Conservation (phyloP, 148 eudicot genomes). For the Polygonum maritimum region DNA sequence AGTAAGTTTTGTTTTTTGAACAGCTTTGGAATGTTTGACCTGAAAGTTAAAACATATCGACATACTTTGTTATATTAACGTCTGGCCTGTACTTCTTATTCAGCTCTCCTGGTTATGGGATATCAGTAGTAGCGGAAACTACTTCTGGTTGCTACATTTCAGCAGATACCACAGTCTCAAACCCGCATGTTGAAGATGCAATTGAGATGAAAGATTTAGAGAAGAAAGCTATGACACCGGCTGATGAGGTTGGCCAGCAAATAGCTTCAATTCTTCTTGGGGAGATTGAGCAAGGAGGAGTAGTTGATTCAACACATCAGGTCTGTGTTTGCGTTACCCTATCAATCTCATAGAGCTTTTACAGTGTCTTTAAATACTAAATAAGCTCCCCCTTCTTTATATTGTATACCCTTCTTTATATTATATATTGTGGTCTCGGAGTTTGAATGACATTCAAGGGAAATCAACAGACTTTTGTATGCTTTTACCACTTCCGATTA, state of each 20-base stretch:
- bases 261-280: slow-evolving; percentile 59
- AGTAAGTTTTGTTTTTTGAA: slow-evolving; percentile 36
- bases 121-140: slow-evolving; percentile 78
- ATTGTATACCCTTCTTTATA: neutral
- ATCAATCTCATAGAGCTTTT: neutral
- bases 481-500: neutral
- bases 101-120: slow-evolving; percentile 97
- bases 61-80: neutral
- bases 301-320: slow-evolving; percentile 95
- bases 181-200: slow-evolving; percentile 37
- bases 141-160: slow-evolving; percentile 79
- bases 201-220: slow-evolving; percentile 42
- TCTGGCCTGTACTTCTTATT: slow-evolving; percentile 10
- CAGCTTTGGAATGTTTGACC: neutral
- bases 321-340: slow-evolving; percentile 24
- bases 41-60: neutral
- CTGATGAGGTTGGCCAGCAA: slow-evolving; percentile 66
- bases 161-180: slow-evolving; percentile 63
- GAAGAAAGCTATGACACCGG: slow-evolving; percentile 36
- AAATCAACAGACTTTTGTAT: neutral
- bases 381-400: neutral
- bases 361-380: neutral
- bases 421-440: neutral
- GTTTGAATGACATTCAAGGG: neutral
- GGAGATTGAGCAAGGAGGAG: slow-evolving; percentile 91